phyloP scores from a whole-genome alignment of 2,329 filamentous ascomycete species.

The Achaetomium macrosporum region DNA sequence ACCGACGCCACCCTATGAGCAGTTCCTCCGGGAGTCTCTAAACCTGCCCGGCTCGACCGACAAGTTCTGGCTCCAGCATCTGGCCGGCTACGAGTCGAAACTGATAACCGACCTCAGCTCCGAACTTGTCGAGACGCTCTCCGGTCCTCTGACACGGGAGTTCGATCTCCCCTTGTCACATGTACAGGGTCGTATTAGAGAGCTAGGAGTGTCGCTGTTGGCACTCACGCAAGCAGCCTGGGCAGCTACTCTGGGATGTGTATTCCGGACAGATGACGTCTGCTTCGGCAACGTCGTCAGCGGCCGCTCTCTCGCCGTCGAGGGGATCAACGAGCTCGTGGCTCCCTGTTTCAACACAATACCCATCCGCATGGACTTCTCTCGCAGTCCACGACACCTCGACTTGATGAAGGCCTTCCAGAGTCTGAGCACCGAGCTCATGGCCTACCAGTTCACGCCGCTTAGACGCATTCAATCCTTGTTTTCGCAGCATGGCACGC shows the following conservation, averaged over 20 bases:
- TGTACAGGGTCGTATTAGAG: conserved; percentile 45
- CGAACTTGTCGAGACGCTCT: background rate
- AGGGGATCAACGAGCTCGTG: conserved; percentile 65
- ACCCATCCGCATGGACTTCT: conserved; percentile 58
- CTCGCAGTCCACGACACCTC: conserved; percentile 41
- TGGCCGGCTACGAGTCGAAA: conserved; percentile 44
- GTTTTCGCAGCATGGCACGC: conserved; percentile 36
- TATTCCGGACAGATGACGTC: conserved; percentile 56
- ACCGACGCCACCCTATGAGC: conserved; percentile 49
- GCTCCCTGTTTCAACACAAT: conserved; percentile 91
- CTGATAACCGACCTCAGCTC: conserved; percentile 5
- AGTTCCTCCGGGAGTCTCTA: conserved; percentile 58
- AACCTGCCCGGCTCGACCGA: conserved; percentile 44
- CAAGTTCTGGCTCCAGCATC: conserved; percentile 58
- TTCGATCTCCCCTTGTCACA: conserved; percentile 36
- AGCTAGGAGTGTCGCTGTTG: conserved; percentile 56
- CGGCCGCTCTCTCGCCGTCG: conserved; percentile 62
- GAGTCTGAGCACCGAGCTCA: conserved; percentile 51
- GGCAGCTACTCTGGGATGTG: conserved; percentile 56
- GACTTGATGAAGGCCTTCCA: conserved; percentile 58
- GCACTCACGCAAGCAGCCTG: conserved; percentile 67
- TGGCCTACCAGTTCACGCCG: conserved; percentile 69
- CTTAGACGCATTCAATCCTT: conserved; percentile 62
- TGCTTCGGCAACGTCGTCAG: conserved; percentile 86
- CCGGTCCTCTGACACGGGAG: conserved; percentile 20